These are phyloP conservation scores for Beauveria rudraprayagi DNA, from an alignment of 2,329 filamentous ascomycete genomes.

Conservation along the genomic window DNA sequence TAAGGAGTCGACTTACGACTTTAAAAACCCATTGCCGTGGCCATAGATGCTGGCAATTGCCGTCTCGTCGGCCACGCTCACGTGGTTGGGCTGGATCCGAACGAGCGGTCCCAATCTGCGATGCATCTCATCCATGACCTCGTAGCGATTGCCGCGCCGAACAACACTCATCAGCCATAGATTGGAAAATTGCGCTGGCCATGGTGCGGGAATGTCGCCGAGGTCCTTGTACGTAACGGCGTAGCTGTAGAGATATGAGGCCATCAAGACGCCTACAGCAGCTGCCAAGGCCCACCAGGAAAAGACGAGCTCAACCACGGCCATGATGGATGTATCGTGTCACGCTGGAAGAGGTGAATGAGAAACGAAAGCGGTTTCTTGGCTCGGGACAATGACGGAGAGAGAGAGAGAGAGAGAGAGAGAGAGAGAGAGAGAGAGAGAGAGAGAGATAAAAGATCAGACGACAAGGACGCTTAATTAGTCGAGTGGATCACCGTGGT, in stretches of 20 bases:
- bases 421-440: no score
- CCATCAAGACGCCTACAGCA: slow-evolving; percentile 39
- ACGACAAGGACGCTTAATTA: neutral
- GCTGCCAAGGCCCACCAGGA: slow-evolving; percentile 40
- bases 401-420: no score
- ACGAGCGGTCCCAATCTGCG: slow-evolving; percentile 71
- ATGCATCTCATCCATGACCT: slow-evolving; percentile 62
- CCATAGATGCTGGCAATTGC: slow-evolving; percentile 74
- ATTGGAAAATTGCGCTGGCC: slow-evolving; percentile 60
- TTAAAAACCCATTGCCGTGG: slow-evolving; percentile 68
- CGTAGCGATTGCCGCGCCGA: slow-evolving; percentile 58
- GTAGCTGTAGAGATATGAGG: slow-evolving; percentile 53
- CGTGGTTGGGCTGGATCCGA: slow-evolving; percentile 74
- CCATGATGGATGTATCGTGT: slow-evolving; percentile 17
- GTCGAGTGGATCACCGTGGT: neutral
- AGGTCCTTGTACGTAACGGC: slow-evolving; percentile 45
- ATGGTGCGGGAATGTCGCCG: slow-evolving; percentile 52
- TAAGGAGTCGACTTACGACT: slow-evolving; percentile 41
- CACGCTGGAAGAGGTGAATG: no score
- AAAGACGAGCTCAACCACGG: slow-evolving; percentile 22
- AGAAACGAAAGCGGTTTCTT: neutral
- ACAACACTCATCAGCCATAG: slow-evolving; percentile 67
- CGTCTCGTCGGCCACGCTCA: slow-evolving; percentile 72
- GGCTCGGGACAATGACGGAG: no score
- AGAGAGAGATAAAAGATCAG: neutral